phyloP scores from a whole-genome alignment of 192 early-diverging fungal genomes.

The Coemansia sp. region DNA sequence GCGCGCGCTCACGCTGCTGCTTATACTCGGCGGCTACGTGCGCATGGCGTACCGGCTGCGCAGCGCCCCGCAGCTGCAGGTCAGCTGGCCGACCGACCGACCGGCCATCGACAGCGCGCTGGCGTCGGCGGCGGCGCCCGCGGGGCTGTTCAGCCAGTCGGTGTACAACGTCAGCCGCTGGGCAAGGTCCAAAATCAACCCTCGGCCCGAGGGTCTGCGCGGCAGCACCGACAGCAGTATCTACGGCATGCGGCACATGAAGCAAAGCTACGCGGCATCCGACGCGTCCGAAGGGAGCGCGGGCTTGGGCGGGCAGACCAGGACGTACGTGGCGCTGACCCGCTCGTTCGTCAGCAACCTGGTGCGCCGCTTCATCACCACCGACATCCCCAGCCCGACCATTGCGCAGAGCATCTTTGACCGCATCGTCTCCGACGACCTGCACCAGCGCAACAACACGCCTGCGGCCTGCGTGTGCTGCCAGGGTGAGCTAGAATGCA shows the following conservation, averaged over 20 bases:
- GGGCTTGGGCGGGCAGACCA: no score
- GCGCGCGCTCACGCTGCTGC: conserved; percentile 20
- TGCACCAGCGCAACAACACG: not conserved
- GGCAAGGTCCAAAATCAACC: conserved; percentile 33
- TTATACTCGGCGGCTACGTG: conserved; percentile 6
- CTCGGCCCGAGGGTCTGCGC: not conserved
- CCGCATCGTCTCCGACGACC: conserved; percentile 16
- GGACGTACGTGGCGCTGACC: conserved; percentile 32
- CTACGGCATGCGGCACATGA: not conserved
- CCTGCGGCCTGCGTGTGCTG: not conserved
- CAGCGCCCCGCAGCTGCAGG: not conserved
- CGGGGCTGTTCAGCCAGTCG: conserved; percentile 40
- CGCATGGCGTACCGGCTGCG: conserved; percentile 1
- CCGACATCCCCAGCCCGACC: conserved; percentile 48
- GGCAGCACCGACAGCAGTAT: conserved; percentile 10
- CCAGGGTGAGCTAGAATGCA: not conserved
- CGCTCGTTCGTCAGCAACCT: conserved; percentile 28
- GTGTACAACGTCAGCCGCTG: conserved; percentile 37
- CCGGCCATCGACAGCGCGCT: conserved; percentile 26
- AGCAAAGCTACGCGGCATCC: not conserved
- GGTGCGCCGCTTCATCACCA: conserved; percentile 39
- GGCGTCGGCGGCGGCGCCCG: not conserved
- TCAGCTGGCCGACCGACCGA: conserved; percentile 4
- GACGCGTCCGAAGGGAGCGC: not conserved
- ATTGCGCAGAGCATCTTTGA: conserved; percentile 36